These are phyloP conservation scores for Gossypium stocksii DNA, from an alignment of 345 rosid species.

Conservation along the genomic window DNA sequence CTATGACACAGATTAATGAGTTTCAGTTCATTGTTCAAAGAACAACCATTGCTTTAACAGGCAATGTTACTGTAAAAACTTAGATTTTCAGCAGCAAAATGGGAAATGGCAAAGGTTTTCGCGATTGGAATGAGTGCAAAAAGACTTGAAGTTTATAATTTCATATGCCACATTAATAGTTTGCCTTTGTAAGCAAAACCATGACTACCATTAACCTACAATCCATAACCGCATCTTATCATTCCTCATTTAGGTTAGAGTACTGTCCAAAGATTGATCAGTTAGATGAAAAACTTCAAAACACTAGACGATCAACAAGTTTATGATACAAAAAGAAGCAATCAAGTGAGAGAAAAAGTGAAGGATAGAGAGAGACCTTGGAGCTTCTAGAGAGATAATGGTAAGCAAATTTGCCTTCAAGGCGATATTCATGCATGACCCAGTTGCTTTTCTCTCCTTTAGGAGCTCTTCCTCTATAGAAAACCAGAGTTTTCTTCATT, in stretches of 20 bases:
- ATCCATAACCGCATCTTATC: neutral
- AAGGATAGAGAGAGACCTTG: conserved; percentile 38
- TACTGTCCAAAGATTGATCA: neutral
- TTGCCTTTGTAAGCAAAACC: conserved; percentile 1
- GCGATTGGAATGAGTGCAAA: neutral
- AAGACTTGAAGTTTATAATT: neutral
- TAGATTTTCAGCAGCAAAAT: neutral
- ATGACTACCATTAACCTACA: neutral
- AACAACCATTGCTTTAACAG: neutral
- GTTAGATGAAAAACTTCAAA: neutral
- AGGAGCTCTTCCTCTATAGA: conserved; percentile 89
- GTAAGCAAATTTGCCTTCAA: conserved; percentile 86
- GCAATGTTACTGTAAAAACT: neutral
- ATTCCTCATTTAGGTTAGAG: neutral
- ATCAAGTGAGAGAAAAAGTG: neutral
- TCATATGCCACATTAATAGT: neutral
- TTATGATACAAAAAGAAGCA: neutral
- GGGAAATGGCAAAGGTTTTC: neutral
- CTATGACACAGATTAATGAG: neutral
- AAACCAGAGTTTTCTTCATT: conserved; percentile 92
- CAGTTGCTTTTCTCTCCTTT: conserved; percentile 89
- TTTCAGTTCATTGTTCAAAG: neutral
- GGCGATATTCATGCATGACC: conserved; percentile 98
- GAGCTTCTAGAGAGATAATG: conserved; percentile 68
- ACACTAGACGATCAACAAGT: neutral